Conservation (phyloP, 2,329 filamentous ascomycete genomes). For the Fonsecaea multimorphosa region DNA sequence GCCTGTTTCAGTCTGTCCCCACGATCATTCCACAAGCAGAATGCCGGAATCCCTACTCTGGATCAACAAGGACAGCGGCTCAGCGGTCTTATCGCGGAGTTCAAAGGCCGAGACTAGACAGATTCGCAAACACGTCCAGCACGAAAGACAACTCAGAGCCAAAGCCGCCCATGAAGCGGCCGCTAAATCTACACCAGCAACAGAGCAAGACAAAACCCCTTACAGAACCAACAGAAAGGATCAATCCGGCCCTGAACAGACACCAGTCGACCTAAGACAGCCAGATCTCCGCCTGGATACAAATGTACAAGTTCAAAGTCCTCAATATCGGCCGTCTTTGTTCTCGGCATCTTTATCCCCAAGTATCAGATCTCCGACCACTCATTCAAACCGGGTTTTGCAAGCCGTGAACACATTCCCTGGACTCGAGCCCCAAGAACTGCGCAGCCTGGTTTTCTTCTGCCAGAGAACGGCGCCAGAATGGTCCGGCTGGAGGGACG, state of each 20-base stretch:
- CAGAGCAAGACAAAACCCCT: slow-evolving; percentile 3
- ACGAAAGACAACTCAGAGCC: slow-evolving; percentile 33
- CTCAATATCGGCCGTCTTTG: slow-evolving; percentile 10
- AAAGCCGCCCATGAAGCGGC: slow-evolving; percentile 25
- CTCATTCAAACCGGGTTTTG: slow-evolving; percentile 21
- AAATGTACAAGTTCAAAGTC: slow-evolving; percentile 16
- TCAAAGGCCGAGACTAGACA: slow-evolving; percentile 36
- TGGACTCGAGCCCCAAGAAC: slow-evolving; percentile 31
- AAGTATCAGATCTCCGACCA: slow-evolving; percentile 25
- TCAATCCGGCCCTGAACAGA: slow-evolving; percentile 9
- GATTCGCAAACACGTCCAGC: slow-evolving; percentile 38
- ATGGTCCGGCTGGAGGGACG: slow-evolving; percentile 38
- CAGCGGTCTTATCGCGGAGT: slow-evolving; percentile 34
- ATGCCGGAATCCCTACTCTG: slow-evolving; percentile 36
- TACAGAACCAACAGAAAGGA: slow-evolving; percentile 16
- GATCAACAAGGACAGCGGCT: slow-evolving; percentile 36
- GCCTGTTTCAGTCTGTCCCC: neutral
- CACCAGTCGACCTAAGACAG: neutral
- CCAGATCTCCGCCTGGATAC: slow-evolving; percentile 32
- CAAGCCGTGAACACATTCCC: slow-evolving; percentile 31
- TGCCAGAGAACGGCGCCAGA: slow-evolving; percentile 36
- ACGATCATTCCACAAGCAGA: neutral
- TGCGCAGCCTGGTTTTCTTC: slow-evolving; percentile 37
- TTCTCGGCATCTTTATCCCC: slow-evolving; percentile 7
- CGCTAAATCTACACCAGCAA: slow-evolving; percentile 8